Base-by-base conservation (phyloP, 2,329 filamentous ascomycete genomes). In the Trichoderma sp. region DNA sequence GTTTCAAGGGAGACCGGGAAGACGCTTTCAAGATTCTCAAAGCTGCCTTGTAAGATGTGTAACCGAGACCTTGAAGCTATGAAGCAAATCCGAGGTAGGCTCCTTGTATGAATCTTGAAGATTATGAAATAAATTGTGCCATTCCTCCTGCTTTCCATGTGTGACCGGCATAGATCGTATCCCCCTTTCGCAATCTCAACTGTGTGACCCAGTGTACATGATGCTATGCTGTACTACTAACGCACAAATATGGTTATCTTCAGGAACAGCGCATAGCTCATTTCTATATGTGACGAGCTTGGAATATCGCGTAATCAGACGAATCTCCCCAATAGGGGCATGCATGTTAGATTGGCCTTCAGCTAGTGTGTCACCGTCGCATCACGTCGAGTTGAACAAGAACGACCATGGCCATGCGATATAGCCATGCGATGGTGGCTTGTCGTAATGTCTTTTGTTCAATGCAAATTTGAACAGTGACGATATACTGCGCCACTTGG, bases 1-100 rank as follows among this genome's bases (percentile, higher is more conserved):
- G 93, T 35, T 94, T 90, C 82, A 79, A 84, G 2, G 88, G 89
- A 3, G 84, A 79, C 5, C 83, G 84, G 5, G 86, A 87, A 11
- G 86, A 88, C 75, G 85, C 82, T 1, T 88, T 88, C 81, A 85
- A 85, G 80, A 80, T 84, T 21, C 83, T 88, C 71, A 84, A 82
- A 76, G 85, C 86, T 18, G 83, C 85, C 4, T 80, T 88, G 75
- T 87, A 68, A 60, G 21, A 41, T 6, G 31, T 12, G 29, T 64
- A 33, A 45, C 41, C n/a, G 6, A 64, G n/a, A 27, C 14, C 16
- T 18, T 41, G 9, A 21, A n/a, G 24, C 3, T 27, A 50, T 35
- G 35, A 63, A 3, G 6, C 35, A 6, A n/a, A 24, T 12, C 6
- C 11, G n/a, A 50, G 33, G 24, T 16, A 38, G 21, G 31, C 31